These are phyloP conservation scores for Brassica rapa DNA, from an alignment of 345 rosid genomes.

Conservation along the genomic window DNA sequence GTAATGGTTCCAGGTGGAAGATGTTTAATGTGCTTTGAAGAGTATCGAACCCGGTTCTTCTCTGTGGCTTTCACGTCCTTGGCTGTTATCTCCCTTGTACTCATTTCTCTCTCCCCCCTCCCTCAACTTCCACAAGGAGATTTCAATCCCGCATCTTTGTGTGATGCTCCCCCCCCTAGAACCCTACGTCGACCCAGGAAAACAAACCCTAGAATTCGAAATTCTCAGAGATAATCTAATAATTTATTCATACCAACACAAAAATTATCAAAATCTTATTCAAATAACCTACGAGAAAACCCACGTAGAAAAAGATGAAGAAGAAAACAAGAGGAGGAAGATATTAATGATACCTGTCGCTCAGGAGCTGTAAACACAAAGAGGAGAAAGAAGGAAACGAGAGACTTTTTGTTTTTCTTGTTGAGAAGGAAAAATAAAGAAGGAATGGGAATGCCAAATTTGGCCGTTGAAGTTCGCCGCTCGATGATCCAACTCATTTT, in stretches of 20 bases:
- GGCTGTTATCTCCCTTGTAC: conserved; percentile 31
- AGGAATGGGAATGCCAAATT: conserved; percentile 30
- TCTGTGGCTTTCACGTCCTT: conserved; percentile 43
- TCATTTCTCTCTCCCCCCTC: conserved; percentile 21
- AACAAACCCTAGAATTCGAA: not conserved
- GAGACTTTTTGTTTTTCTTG: not conserved
- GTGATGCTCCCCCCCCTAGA: not conserved
- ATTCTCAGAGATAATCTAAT: not conserved
- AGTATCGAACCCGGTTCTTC: conserved; percentile 39
- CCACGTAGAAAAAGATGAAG: not conserved
- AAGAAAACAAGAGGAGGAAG: not conserved
- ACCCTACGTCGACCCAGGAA: not conserved
- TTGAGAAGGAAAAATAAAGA: conserved; percentile 9
- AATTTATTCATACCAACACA: not conserved
- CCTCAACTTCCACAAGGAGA: not conserved
- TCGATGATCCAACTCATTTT: conserved; percentile 33
- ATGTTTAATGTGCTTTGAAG: conserved; percentile 32
- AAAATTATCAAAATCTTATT: not conserved
- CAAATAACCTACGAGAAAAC: not conserved
- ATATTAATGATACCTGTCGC: conserved; percentile 7
- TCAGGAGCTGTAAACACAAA: conserved; percentile 23
- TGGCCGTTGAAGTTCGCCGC: conserved; percentile 33
- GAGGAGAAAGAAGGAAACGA: conserved; percentile 2
- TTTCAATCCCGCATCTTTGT: conserved; percentile 22
- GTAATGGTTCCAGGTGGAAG: conserved; percentile 41